Conservation (phyloP, 768 basidiomycete species). For the Lactifluus hygrophoroides region DNA sequence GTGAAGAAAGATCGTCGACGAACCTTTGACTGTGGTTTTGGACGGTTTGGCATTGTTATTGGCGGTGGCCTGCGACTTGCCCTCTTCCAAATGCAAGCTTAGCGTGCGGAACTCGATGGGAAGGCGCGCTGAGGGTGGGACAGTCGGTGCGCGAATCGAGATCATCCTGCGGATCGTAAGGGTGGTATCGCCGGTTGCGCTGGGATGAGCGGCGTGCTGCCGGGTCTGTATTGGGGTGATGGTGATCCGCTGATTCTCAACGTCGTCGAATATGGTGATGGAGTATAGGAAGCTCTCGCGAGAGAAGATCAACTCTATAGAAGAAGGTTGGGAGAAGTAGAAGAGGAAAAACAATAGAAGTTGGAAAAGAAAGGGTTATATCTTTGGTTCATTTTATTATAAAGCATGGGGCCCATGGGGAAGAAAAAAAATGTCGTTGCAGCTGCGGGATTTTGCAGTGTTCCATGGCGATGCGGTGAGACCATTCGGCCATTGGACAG, state of each 20-base stretch:
- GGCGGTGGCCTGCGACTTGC: not conserved
- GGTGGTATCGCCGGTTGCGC: not conserved
- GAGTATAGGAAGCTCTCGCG: too few species aligned
- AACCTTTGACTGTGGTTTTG: slow-evolving; percentile 9
- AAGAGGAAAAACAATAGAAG: too few species aligned
- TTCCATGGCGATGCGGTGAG: not conserved
- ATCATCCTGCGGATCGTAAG: slow-evolving; percentile 1
- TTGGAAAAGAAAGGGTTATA: too few species aligned
- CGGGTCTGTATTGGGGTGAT: not conserved
- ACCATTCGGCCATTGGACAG: not conserved
- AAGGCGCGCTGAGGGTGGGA: slow-evolving; percentile 8
- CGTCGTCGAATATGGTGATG: not conserved
- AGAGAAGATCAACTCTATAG: too few species aligned
- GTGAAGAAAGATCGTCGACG: not conserved
- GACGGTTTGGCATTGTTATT: not conserved
- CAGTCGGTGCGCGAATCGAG: not conserved
- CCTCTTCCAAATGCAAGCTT: slow-evolving; percentile 14
- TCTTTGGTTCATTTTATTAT: too few species aligned
- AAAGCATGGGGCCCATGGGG: too few species aligned
- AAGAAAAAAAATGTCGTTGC: too few species aligned
- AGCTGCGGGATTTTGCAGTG: not conserved
- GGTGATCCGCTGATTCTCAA: slow-evolving; percentile 9
- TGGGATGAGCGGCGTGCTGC: not conserved
- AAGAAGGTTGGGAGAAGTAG: not conserved
- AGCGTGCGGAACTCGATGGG: slow-evolving; percentile 20